phyloP scores from a whole-genome alignment of 768 basidiomycete genomes.

The Filobasidium wieringae region DNA sequence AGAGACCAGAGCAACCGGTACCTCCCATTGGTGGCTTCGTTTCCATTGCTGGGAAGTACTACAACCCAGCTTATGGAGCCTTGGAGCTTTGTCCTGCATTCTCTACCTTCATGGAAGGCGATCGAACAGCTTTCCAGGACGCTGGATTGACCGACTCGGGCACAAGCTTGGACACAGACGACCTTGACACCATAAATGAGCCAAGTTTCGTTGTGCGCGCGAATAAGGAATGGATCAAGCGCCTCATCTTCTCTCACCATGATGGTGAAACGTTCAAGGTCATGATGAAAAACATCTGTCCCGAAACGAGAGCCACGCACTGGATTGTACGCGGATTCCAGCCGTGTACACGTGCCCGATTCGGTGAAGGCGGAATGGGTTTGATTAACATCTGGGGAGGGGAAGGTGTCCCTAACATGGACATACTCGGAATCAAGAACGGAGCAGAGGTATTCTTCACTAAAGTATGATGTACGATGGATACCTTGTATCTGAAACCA shows the following conservation, averaged over 20 bases:
- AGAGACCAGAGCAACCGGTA: background rate
- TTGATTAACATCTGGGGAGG: background rate
- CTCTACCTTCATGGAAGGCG: background rate
- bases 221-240: background rate
- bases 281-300: background rate
- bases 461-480: too few relatives aligned
- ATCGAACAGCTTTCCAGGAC: too few relatives aligned
- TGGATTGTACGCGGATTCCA: background rate
- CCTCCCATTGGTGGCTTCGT: background rate
- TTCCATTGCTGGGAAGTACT: conserved; percentile 6
- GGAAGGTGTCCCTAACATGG: background rate
- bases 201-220: background rate
- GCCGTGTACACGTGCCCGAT: background rate
- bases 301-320: background rate
- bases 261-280: conserved; percentile 4
- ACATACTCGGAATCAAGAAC: background rate
- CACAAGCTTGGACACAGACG: too few relatives aligned
- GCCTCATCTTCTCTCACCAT: conserved; percentile 1
- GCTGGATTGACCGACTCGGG: too few relatives aligned
- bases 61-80: conserved; percentile 6
- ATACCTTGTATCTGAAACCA: too few relatives aligned
- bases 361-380: background rate
- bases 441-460: background rate
- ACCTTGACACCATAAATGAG: too few relatives aligned
- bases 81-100: background rate